Percentiles rank a stretch among this genome's conserved stretches.
Evolutionary conservation across 371 early-diverging fungal genomes (phyloP).

Genomic region (Mucor plumbeus): DNA sequence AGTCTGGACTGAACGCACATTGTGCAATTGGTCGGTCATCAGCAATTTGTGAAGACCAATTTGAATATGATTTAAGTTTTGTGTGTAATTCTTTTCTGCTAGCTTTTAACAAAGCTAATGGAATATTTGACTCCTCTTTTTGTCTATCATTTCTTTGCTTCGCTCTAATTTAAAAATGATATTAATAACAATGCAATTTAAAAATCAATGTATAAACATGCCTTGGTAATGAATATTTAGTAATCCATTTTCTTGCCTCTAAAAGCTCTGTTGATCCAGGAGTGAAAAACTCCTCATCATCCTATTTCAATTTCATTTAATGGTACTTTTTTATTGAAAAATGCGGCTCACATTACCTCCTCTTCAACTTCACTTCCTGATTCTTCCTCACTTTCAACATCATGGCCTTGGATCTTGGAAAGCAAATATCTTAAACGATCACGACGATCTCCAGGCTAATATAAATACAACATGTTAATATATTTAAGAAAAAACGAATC

Average conservation of each 20-base stretch:
- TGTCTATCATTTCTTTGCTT: slow-evolving; percentile 73
- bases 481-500: not conserved
- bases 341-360: slow-evolving; percentile 8
- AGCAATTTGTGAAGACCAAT: slow-evolving; percentile 85
- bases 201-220: slow-evolving; percentile 17
- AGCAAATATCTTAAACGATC: slow-evolving; percentile 81
- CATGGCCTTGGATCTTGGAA: slow-evolving; percentile 57
- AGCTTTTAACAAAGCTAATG: slow-evolving; percentile 75
- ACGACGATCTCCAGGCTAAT: slow-evolving; percentile 86
- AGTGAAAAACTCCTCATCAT: slow-evolving; percentile 88
- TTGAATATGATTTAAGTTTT: slow-evolving; percentile 71
- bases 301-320: slow-evolving; percentile 9
- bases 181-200: not conserved
- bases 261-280: slow-evolving; percentile 75
- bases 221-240: slow-evolving; percentile 80
- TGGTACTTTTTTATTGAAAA: not conserved
- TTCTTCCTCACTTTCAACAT: slow-evolving; percentile 55
- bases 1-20: slow-evolving; percentile 83
- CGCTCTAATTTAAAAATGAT: slow-evolving; percentile 57
- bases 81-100: slow-evolving; percentile 80
- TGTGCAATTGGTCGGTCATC: slow-evolving; percentile 90
- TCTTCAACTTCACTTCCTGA: slow-evolving; percentile 50
- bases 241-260: slow-evolving; percentile 75
- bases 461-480: not conserved
- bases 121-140: slow-evolving; percentile 68